These are phyloP conservation scores for Saccharum hybrid DNA, from an alignment of 202 grass and related monocot species.

Conservation along the genomic window DNA sequence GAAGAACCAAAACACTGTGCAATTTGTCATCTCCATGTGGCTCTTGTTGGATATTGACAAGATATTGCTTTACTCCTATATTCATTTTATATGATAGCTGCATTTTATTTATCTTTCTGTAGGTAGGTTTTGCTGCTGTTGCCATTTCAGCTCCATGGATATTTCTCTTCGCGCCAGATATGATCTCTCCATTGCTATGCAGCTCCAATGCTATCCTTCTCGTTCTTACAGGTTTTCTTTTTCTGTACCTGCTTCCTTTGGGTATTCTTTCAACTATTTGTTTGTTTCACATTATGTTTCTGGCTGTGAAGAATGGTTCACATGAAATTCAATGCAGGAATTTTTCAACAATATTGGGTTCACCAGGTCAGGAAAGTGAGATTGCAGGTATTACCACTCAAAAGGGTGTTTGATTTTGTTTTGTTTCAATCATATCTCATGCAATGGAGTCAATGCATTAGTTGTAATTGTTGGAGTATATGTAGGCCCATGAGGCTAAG, in stretches of 20 bases:
- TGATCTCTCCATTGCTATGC: constrained; percentile 82
- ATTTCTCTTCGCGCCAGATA: constrained; percentile 66
- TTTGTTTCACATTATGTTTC: constrained; percentile 18
- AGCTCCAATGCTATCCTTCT: constrained; percentile 86
- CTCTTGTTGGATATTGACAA: constrained; percentile 3
- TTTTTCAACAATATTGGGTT: constrained; percentile 99
- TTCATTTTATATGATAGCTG: constrained; percentile 7
- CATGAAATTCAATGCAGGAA: constrained; percentile 54
- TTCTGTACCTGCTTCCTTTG: constrained; percentile 8
- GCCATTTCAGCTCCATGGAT: constrained; percentile 90
- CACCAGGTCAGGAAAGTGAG: constrained; percentile 97
- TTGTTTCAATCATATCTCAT: constrained; percentile 11
- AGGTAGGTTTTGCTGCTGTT: constrained; percentile 82
- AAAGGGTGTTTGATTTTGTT: constrained; percentile 28
- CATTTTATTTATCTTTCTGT: constrained; percentile 49
- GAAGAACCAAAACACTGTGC: background rate
- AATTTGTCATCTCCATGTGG: background rate
- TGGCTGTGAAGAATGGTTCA: background rate
- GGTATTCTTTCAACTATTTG: constrained; percentile 19
- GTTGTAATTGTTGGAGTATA: too few relatives aligned
- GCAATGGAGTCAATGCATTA: constrained; percentile 3
- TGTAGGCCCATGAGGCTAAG: too few relatives aligned
- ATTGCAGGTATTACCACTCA: constrained; percentile 73
- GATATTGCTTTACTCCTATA: background rate
- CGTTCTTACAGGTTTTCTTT: constrained; percentile 76